Percentiles rank a stretch among this genome's conserved stretches.
These are phyloP conservation scores for Aspergillus uvarum DNA, from an alignment of 2,329 filamentous ascomycete species.

Conservation along the genomic window DNA sequence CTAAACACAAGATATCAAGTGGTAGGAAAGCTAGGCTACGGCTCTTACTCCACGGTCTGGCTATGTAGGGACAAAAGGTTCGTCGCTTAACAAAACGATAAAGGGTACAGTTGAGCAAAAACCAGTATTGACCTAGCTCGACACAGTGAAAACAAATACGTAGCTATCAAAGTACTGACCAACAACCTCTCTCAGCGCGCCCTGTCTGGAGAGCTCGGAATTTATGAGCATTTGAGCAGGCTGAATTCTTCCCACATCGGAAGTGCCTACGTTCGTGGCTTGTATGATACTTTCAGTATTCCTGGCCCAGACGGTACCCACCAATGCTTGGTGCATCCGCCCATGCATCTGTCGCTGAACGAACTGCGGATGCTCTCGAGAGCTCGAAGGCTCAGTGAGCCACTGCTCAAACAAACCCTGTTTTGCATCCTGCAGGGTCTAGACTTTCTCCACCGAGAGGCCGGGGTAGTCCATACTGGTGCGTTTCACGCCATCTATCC, in stretches of 20 bases:
- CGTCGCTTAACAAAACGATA: background rate
- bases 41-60: constrained; percentile 21
- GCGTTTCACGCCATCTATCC: too few species aligned
- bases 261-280: constrained; percentile 1
- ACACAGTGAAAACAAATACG: background rate
- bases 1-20: constrained; percentile 22
- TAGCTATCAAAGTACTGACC: background rate
- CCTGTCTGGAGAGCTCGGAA: background rate
- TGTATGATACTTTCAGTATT: background rate
- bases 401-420: too few species aligned
- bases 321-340: background rate
- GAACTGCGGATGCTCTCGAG: background rate
- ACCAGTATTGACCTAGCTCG: background rate
- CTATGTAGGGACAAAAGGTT: background rate
- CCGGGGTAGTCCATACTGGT: too few species aligned
- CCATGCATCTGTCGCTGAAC: background rate
- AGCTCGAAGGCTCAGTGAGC: too few species aligned
- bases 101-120: background rate
- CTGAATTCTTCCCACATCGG: background rate
- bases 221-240: constrained; percentile 1
- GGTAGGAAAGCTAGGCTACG: constrained; percentile 33
- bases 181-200: background rate
- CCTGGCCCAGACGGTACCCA: background rate
- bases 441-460: too few species aligned
- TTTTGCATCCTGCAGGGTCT: too few species aligned